These are phyloP conservation scores for Termitomyces sp. DNA, from an alignment of 768 basidiomycete genomes.

Conservation along the genomic window DNA sequence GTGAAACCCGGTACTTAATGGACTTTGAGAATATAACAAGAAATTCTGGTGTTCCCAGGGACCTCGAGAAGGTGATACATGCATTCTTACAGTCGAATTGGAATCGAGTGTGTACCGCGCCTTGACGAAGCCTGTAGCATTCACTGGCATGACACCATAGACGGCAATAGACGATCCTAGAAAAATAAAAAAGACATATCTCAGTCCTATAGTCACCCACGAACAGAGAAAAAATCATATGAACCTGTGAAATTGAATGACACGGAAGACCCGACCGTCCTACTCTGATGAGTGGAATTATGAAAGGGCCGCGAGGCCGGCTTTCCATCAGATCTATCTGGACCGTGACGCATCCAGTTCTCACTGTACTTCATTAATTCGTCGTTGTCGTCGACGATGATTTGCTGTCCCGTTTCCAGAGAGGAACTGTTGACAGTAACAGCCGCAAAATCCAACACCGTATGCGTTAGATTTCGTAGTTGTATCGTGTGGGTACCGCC, in stretches of 20 bases:
- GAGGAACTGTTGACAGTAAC: neutral
- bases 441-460: neutral
- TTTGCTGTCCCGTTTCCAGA: neutral
- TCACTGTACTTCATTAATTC: neutral
- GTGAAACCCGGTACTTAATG: neutral
- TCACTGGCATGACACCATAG: neutral
- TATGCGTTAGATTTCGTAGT: neutral
- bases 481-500: neutral
- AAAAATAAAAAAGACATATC: neutral
- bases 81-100: neutral
- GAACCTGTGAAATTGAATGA: neutral
- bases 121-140: neutral
- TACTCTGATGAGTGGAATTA: conserved; percentile 1
- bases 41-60: neutral
- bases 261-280: neutral
- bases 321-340: neutral
- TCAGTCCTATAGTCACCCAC: neutral
- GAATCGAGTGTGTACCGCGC: neutral
- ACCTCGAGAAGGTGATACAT: neutral
- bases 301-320: neutral
- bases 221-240: neutral
- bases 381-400: conserved; percentile 4
- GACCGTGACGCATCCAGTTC: neutral
- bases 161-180: neutral
- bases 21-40: neutral